Evolutionary conservation across 177 flowering plant species (phyloP).

Genomic region (Vitis hybrid): DNA sequence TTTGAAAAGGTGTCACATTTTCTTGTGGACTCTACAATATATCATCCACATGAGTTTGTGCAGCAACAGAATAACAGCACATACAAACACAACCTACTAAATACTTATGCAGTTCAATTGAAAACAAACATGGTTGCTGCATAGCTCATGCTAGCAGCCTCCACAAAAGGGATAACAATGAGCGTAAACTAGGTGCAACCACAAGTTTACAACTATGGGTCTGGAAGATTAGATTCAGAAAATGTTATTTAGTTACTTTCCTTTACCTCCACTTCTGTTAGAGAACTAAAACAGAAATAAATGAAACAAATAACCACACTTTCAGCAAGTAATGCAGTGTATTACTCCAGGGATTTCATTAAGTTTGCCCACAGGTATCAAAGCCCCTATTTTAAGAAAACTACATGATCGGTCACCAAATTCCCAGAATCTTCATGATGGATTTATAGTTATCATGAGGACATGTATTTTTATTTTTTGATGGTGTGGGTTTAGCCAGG

Average conservation of each 20-base stretch:
- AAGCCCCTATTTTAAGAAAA: no score
- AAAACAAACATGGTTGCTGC: background rate
- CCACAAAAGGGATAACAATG: background rate
- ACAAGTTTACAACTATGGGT: background rate
- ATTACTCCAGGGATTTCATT: no score
- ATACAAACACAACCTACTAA: background rate
- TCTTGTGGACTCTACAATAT: slow-evolving; percentile 85
- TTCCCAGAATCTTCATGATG: no score
- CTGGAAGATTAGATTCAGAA: background rate
- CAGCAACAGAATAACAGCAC: background rate
- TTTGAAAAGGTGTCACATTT: slow-evolving; percentile 80
- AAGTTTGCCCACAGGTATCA: no score
- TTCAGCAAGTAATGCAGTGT: no score
- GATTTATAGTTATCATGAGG: no score
- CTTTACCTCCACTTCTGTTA: background rate
- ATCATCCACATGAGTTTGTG: slow-evolving; percentile 8
- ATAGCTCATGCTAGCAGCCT: background rate
- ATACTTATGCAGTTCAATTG: background rate
- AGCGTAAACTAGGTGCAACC: background rate
- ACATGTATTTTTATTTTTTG: no score
- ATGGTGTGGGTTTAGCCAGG: no score
- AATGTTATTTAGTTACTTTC: background rate
- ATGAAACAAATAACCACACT: no score
- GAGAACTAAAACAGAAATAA: background rate
- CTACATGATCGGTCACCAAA: no score